Evolutionary conservation across 176 grass and related monocot genomes (phyloP).

Genomic region (Tillandsia leiboldiana): DNA sequence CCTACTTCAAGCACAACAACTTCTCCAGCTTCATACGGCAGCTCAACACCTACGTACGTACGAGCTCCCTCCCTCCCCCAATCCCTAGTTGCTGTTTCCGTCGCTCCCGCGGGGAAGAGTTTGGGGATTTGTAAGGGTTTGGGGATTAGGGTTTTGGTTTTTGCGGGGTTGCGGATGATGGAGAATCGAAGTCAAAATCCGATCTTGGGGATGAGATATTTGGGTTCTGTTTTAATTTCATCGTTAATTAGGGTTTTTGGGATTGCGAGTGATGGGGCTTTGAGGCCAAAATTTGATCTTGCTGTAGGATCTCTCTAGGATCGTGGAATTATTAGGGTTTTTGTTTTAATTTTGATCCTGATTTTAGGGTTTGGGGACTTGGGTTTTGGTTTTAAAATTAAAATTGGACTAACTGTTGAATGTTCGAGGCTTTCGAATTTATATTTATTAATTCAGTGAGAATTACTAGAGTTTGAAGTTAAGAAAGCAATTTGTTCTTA

Average conservation of each 20-base stretch:
- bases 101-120: too few relatives aligned
- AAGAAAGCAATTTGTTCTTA: not conserved
- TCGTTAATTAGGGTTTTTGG: not conserved
- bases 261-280: not conserved
- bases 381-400: not conserved
- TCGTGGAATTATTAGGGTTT: not conserved
- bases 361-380: not conserved
- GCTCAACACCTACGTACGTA: conserved; percentile 88
- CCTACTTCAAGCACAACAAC: conserved; percentile 94
- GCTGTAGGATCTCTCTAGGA: not conserved
- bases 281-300: conserved; percentile 2
- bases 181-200: conserved; percentile 11
- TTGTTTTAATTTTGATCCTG: conserved; percentile 2
- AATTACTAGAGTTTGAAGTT: not conserved
- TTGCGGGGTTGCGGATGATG: not conserved
- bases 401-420: conserved; percentile 1
- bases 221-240: too few relatives aligned
- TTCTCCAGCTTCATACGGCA: conserved; percentile 99
- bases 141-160: not conserved
- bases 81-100: not conserved
- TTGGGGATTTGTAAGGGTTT: not conserved
- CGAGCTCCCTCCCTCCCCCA: not conserved
- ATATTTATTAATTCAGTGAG: not conserved
- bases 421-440: too few relatives aligned
- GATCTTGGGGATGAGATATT: not conserved